Base-by-base conservation (phyloP, 371 early-diverging fungal genomes). In the Dinochytrium kinnereticum region DNA sequence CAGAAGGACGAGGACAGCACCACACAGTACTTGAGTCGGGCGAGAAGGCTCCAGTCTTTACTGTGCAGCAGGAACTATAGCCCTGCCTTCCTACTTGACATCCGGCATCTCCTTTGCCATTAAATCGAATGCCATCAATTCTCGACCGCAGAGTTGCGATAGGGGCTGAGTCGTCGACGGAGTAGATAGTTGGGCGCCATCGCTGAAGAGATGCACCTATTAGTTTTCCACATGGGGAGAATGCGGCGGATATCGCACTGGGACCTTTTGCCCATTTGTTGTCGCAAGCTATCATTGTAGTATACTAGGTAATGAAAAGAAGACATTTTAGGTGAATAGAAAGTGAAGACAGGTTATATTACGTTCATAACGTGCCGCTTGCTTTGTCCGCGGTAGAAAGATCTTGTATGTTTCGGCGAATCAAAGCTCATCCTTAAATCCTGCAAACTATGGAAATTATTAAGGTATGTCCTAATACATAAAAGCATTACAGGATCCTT, bases 121-220 rank as follows among this genome's bases (percentile, higher is more conserved):
- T 36, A 61, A 59, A 69, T 31, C 51, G 24, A 1, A 74, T 24
- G 34, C 74, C 74, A 51, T 74, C 74, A 1, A 61, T n/a, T 26
- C 1, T 17, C 5, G 69, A 68, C 24, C 59, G 44, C 1, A 74
- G 34, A 15, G 38, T 59, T 21, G 69, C 68, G n/a, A 74, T 28
- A 10, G 74, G 74, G 19, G 67, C 57, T 0, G 68, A 26, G 59
- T 74, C 74, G n/a, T 51, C 31, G n/a, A 69, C 26, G 5, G 61
- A 38, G 40, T 74, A 74, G 5, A 74, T 19, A 0, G 69, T 68
- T n/a, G 74, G 74, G 5, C 68, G 57, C 74, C 74, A 74, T 51
- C 57, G 53, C 44, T 74, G 74, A n/a, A 59, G 36, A 1, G 61
- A 68, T 17, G 69, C 44, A 10, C 55, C 74, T 49, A 74, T 68